Base-by-base conservation (phyloP, 2,329 filamentous ascomycete genomes). In the Trichoderma guizhouense region DNA sequence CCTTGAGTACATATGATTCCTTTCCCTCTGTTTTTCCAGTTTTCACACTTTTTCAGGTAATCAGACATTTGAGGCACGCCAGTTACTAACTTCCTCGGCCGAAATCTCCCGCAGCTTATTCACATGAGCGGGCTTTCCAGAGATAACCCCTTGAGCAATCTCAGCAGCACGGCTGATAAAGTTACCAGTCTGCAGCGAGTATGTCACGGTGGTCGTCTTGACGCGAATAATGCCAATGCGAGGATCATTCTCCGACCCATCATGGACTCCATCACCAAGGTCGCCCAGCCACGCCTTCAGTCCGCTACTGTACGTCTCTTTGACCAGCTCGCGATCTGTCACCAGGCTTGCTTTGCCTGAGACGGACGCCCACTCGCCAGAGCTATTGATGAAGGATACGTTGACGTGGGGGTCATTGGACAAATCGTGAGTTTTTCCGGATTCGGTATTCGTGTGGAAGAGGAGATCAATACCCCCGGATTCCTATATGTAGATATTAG, bases 401-500 rank as follows among this genome's bases (percentile, higher is more conserved):
- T 97, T 97, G 84, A 94, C 87, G 76, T 93, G 88, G 0, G 91
- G 84, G 81, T 97, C 91, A 71, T 85, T 84, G 71, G 88, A 85
- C 55, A 97, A 87, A 78, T 97, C 94, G 81, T 93, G 88, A 6
- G 93, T 94, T 86, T 97, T 97, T 83, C 93, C 90, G 11, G 93
- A 94, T 80, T 95, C 92, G 74, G 93, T 94, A 85, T 97, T 97
- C 79, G 94, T 94, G 85, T 96, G 92, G 87, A 97, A 97, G 81
- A 97, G 88, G 71, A 96, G 88, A 80, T 97, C 94, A 71, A 94
- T 86, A 77, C 92, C 92, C 74, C 91, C 91, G 73, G 87, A 86
- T 82, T 97, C 93, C 92, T 95, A 74, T 3, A 32, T 15, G 8
- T 24, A 32, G 30, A 15, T 5, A 11, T 32, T 2, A 34, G 11